These are phyloP conservation scores for Aquilaria yunnanensis DNA, from an alignment of 345 rosid genomes.

Conservation along the genomic window DNA sequence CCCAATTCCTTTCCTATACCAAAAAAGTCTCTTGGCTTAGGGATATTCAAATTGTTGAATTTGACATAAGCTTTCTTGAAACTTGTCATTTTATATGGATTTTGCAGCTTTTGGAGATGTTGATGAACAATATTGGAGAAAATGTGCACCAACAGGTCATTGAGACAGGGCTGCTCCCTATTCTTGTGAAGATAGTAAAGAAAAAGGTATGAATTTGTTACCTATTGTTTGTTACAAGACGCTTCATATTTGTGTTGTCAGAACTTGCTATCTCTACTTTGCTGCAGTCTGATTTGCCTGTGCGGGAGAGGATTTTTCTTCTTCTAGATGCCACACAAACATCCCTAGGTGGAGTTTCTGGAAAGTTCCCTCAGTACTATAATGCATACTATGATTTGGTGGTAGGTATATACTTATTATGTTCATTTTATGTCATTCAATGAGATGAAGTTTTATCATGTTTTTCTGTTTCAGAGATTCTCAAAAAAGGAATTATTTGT, in stretches of 20 bases:
- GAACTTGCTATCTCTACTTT: conserved; percentile 3
- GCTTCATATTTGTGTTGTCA: conserved; percentile 9
- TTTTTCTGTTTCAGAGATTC: too few relatives aligned
- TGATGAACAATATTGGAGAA: conserved; percentile 94
- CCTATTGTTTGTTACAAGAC: conserved; percentile 4
- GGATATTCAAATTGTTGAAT: too few relatives aligned
- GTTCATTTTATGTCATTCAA: too few relatives aligned
- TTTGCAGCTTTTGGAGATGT: conserved; percentile 83
- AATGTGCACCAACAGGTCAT: conserved; percentile 71
- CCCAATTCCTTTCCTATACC: too few relatives aligned
- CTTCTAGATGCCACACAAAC: conserved; percentile 98
- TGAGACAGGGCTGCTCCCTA: conserved; percentile 60
- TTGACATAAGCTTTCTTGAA: neutral
- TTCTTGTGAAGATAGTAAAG: conserved; percentile 90
- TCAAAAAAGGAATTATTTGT: too few relatives aligned
- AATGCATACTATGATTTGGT: conserved; percentile 80
- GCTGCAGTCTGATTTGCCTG: conserved; percentile 72
- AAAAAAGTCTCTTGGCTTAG: too few relatives aligned
- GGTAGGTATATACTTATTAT: conserved; percentile 45
- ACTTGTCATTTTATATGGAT: neutral
- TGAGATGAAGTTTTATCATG: too few relatives aligned
- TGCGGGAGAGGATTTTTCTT: conserved; percentile 83
- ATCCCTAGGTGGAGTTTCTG: conserved; percentile 83
- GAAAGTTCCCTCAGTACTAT: conserved; percentile 88
- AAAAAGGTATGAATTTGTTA: conserved; percentile 60